Base-by-base conservation (phyloP, 129 eudicot species). In the Silybum marianum region DNA sequence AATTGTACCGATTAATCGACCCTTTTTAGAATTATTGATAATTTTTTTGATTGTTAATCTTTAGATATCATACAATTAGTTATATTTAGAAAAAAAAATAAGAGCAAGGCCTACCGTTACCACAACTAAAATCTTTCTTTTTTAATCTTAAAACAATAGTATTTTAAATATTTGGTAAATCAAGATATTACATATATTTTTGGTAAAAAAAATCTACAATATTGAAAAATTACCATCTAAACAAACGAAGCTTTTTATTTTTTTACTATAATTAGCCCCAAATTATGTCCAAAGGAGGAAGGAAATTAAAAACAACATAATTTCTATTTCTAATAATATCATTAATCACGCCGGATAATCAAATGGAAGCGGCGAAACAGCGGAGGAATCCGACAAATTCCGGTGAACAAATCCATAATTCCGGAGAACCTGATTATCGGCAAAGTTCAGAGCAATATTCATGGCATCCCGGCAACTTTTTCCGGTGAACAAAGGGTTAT, bases 401-500 rank as follows among this genome's bases (percentile, higher is more conserved):
- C 83, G 78, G 36, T 83, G 83, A 83, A 78, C 82, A 75, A 88
- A 90, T 13, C 94, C 94, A 69, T 79, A 90, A 73, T 88, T 83
- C 22, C 89, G 62, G 0, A 90, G 79, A 25, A 90, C 94, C 78
- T 88, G 94, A 69, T 90, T 90, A 78, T 90, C 94, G 0, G 88
- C 91, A 46, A 90, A 90, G 26, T 88, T 88, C 34, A 90, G 80
- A 7, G 91, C 94, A 26, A 46, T 86, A 51, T 88, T 82, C 91
- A 90, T 85, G 3, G 83, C 80, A 21, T 83, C 73, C 85, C 80
- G 73, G 10, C 94, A 90, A 2, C 78, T 48, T 74, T 81, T 78
- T 0, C 80, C 85, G 4, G 83, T 66, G 19, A 83, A 90, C 76
- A 72, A 3, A 0, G 82, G 86, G 66, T 90, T 87, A 42, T 84